Evolutionary conservation across 768 basidiomycete genomes (phyloP).

Genomic region (Naganishia vishniacii): DNA sequence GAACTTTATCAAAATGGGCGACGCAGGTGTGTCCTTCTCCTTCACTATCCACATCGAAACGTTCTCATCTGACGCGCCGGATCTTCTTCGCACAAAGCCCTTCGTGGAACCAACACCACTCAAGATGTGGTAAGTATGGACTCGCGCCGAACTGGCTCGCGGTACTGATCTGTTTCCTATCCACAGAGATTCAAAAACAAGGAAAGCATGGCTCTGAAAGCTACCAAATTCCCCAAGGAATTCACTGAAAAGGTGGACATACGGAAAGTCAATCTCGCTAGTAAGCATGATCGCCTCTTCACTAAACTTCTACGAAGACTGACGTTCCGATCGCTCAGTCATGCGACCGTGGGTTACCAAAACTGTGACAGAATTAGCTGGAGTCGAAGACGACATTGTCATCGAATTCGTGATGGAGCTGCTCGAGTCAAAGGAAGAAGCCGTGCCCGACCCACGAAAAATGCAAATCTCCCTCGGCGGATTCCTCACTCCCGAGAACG

Average conservation of each 20-base stretch:
- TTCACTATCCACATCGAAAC: not conserved
- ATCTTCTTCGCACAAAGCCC: constrained; percentile 24
- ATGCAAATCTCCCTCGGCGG: constrained; percentile 94
- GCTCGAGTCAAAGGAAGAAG: constrained; percentile 74
- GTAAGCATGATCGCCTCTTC: not conserved
- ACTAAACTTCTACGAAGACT: not conserved
- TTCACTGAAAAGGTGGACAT: constrained; percentile 94
- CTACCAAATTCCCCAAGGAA: constrained; percentile 81
- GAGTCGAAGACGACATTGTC: constrained; percentile 91
- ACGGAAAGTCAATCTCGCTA: constrained; percentile 81
- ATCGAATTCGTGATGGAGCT: constrained; percentile 94
- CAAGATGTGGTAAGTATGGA: constrained; percentile 40
- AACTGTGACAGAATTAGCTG: constrained; percentile 72
- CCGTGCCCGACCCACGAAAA: constrained; percentile 90
- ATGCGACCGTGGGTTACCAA: constrained; percentile 95
- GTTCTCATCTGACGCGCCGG: not conserved
- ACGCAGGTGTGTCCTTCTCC: constrained; percentile 29
- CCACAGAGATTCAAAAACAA: constrained; percentile 79
- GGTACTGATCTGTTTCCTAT: not conserved
- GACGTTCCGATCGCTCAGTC: constrained; percentile 50
- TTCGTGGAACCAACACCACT: constrained; percentile 40
- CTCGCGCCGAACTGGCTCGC: not conserved
- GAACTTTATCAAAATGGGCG: constrained; percentile 28
- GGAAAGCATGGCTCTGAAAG: constrained; percentile 78
- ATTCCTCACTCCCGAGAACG: constrained; percentile 62